Evolutionary conservation across 805 yeast genomes (phyloP).

Genomic region (Saturnispora zaruensis): DNA sequence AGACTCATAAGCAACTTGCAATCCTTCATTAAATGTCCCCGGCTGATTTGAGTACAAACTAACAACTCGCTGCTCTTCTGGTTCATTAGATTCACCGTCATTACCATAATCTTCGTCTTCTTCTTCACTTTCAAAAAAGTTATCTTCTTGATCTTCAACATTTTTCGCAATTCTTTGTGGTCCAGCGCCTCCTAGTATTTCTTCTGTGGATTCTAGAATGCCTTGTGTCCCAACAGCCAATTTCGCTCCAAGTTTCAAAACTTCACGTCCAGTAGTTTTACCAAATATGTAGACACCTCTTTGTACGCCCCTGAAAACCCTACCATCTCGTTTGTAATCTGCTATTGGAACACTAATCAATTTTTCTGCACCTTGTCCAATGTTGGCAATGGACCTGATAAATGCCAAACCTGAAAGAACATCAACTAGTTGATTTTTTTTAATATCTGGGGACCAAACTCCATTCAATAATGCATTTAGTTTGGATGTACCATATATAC

Average conservation of each 20-base stretch:
- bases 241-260: constrained; percentile 74
- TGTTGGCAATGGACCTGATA: constrained; percentile 61
- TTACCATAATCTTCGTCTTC: constrained; percentile 22
- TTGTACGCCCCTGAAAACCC: constrained; percentile 59
- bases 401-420: constrained; percentile 82
- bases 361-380: constrained; percentile 72
- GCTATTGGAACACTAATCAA: constrained; percentile 63
- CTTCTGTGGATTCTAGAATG: constrained; percentile 71
- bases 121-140: constrained; percentile 24
- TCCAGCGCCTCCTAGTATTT: constrained; percentile 68
- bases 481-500: constrained; percentile 64
- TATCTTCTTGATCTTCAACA: constrained; percentile 19
- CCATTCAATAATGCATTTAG: constrained; percentile 48
- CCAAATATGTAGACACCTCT: constrained; percentile 70
- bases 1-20: constrained; percentile 65
- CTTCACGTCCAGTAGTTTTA: constrained; percentile 69
- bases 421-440: constrained; percentile 69
- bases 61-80: constrained; percentile 28
- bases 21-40: constrained; percentile 55
- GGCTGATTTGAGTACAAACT: constrained; percentile 88
- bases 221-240: constrained; percentile 84
- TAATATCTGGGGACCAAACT: constrained; percentile 86
- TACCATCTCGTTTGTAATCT: constrained; percentile 68
- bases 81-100: constrained; percentile 24
- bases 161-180: constrained; percentile 20